Conservation (phyloP, 108 stramenopile species). For the Chaetoceros muelleri region DNA sequence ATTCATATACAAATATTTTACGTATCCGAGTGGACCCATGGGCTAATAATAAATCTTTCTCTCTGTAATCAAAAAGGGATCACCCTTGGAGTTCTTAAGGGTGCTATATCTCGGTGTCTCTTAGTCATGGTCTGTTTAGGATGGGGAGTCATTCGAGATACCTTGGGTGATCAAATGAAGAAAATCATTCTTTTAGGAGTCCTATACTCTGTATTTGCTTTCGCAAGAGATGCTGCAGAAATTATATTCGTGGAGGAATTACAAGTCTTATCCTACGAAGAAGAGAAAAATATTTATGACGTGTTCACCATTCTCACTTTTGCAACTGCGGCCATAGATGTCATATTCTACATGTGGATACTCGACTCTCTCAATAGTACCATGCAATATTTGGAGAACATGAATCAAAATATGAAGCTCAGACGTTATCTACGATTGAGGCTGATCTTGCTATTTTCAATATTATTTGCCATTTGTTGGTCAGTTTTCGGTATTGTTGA, state of each 20-base stretch:
- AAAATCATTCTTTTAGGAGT: slow-evolving; percentile 49
- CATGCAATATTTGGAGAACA: slow-evolving; percentile 76
- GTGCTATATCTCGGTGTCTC: slow-evolving; percentile 64
- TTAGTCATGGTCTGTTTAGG: slow-evolving; percentile 75
- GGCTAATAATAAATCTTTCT: not conserved
- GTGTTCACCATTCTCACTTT: slow-evolving; percentile 60
- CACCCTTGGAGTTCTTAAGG: slow-evolving; percentile 59
- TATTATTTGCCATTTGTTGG: slow-evolving; percentile 71
- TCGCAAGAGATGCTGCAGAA: slow-evolving; percentile 53
- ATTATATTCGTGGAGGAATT: slow-evolving; percentile 62
- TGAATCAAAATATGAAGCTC: slow-evolving; percentile 69
- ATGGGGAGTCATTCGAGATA: slow-evolving; percentile 79
- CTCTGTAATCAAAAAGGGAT: slow-evolving; percentile 24
- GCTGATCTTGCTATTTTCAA: slow-evolving; percentile 58
- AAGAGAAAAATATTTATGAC: slow-evolving; percentile 64
- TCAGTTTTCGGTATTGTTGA: slow-evolving; percentile 73
- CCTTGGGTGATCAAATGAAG: slow-evolving; percentile 51
- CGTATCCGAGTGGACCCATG: not conserved
- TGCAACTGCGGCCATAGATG: slow-evolving; percentile 46
- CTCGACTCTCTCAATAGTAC: slow-evolving; percentile 68
- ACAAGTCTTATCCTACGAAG: slow-evolving; percentile 39
- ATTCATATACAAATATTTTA: not conserved
- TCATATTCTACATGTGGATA: slow-evolving; percentile 77
- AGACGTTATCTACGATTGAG: slow-evolving; percentile 67
- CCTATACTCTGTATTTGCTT: slow-evolving; percentile 42